Base-by-base conservation (phyloP, 768 basidiomycete genomes). In the Nidula microcarpa region DNA sequence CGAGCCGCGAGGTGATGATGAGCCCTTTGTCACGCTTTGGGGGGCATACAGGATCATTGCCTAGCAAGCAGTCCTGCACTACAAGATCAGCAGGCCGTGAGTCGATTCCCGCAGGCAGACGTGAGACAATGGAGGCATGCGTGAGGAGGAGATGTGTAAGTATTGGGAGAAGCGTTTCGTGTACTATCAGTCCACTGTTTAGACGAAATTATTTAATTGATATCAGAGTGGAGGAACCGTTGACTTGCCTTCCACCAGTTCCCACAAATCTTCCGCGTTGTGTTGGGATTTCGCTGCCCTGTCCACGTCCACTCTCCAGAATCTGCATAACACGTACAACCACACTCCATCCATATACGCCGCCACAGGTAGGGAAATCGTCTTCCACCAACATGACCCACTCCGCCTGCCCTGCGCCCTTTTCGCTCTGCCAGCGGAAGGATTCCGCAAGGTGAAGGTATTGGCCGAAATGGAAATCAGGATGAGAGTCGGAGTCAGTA, bases 341-440 rank as follows among this genome's bases (percentile, higher is more conserved):
- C 0, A 66, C 70, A 6, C 63, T 47, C 66, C 67, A 69, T 18
- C 72, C 72, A 16, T 46, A 48, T 57, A 68, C 66, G 10, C 44
- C 44, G 5, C 65, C 65, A 33, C 74, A 76, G 16, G 76, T 43
- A 0, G 75, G 74, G 45, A 76, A 76, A 55, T 77, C 74, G 55
- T 77, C 74, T 50, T 75, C 75, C 32, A 73, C 61, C 10, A 76
- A 61, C 69, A 75, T 75, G 4, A 76, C 55, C 73, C 74, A 76
- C 52, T 76, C 73, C 11, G 71, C 65, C 36, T 55, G 53, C n/a
- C 13, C 33, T 0, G 53, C 34, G 4, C 54, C 53, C 39, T 52
- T 60, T 43, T 61, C 62, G 34, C 47, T 34, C 53, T 61, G 55
- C 76, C 73, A 76, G 30, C 67, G 53, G 39, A 76, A 68, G 4